phyloP scores from a whole-genome alignment of 2,329 filamentous ascomycete species.

The Bipolaris zeicola region DNA sequence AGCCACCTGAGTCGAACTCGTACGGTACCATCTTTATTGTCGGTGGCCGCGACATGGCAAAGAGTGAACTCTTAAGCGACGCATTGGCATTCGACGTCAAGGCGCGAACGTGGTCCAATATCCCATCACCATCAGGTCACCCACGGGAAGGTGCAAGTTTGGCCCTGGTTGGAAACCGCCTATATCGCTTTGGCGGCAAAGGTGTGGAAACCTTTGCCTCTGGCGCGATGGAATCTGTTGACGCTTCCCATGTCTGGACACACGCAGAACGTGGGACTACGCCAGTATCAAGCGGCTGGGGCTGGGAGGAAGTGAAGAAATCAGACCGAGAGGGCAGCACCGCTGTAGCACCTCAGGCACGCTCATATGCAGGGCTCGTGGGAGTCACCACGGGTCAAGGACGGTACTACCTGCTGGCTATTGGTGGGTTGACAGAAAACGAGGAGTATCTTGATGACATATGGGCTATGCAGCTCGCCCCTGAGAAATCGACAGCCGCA shows the following conservation, averaged over 20 bases:
- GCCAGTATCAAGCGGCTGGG: constrained; percentile 42
- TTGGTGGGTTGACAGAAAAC: constrained; percentile 52
- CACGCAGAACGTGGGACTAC: constrained; percentile 45
- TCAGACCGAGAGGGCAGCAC: constrained; percentile 14
- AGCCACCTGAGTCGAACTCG: constrained; percentile 46
- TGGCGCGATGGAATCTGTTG: constrained; percentile 37
- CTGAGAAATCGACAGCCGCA: constrained; percentile 54
- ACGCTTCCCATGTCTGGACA: constrained; percentile 43
- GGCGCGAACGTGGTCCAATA: constrained; percentile 56
- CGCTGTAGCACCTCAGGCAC: constrained; percentile 46
- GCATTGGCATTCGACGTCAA: constrained; percentile 59
- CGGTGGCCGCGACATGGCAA: constrained; percentile 50
- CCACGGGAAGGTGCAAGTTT: constrained; percentile 48
- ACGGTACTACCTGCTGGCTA: constrained; percentile 58
- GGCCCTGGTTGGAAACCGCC: constrained; percentile 52
- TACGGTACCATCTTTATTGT: constrained; percentile 60
- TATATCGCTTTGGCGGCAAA: constrained; percentile 55
- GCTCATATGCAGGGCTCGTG: constrained; percentile 53
- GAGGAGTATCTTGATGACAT: constrained; percentile 51
- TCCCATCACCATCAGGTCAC: constrained; percentile 54
- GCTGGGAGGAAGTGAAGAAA: constrained; percentile 37
- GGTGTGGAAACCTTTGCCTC: constrained; percentile 28
- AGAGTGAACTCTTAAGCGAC: constrained; percentile 47
- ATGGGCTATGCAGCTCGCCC: constrained; percentile 60
- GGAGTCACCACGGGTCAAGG: constrained; percentile 59